phyloP scores from a whole-genome alignment of 139 green algal species.

The Diplosphaera chodatii region DNA sequence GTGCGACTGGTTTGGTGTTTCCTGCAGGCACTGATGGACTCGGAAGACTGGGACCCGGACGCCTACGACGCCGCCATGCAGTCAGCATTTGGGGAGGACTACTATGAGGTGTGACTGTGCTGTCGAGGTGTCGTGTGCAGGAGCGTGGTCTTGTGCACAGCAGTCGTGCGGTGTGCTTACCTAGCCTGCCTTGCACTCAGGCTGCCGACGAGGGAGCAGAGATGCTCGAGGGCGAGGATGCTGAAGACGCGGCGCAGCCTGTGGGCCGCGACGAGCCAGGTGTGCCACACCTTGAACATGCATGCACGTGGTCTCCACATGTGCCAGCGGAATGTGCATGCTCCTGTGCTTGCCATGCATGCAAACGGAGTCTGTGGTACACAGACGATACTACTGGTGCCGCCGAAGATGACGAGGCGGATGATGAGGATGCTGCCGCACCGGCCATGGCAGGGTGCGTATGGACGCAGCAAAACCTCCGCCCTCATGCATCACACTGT shows the following conservation, averaged over 20 bases:
- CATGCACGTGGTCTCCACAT: no score
- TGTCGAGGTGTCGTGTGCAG: background rate
- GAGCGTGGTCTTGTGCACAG: no score
- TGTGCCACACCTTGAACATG: no score
- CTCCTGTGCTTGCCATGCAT: no score
- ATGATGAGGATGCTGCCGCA: slow-evolving; percentile 4
- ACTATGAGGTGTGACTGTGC: slow-evolving; percentile 60
- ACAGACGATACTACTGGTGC: no score
- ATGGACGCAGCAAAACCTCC: no score
- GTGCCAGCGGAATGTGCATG: no score
- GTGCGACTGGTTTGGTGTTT: no score
- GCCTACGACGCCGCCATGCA: slow-evolving; percentile 87
- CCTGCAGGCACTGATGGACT: slow-evolving; percentile 61
- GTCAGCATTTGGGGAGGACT: slow-evolving; percentile 80
- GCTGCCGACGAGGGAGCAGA: slow-evolving; percentile 10
- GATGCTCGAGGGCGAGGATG: slow-evolving; percentile 11
- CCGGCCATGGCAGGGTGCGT: background rate
- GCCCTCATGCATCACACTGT: no score
- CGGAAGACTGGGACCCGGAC: slow-evolving; percentile 86
- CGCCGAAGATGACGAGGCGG: background rate
- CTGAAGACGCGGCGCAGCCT: background rate
- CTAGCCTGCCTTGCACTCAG: background rate
- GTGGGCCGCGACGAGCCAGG: background rate
- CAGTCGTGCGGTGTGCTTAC: no score
- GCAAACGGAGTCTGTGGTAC: no score